Evolutionary conservation across 192 early-diverging fungal species (phyloP).

Genomic region (Coemansia sp.): DNA sequence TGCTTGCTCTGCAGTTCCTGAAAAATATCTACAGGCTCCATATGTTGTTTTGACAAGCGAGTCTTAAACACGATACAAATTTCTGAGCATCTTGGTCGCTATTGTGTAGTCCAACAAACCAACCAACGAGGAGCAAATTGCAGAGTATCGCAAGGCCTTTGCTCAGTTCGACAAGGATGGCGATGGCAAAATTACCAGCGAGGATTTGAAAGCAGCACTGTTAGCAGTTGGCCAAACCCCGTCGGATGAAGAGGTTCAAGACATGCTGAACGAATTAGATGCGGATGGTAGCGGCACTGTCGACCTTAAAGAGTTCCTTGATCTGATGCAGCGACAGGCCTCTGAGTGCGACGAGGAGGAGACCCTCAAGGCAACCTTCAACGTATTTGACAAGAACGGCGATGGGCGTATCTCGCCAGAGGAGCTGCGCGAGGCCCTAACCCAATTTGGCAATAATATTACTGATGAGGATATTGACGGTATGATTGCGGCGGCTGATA

Average conservation of each 20-base stretch:
- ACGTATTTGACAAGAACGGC: conserved; percentile 59
- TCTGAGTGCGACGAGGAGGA: conserved; percentile 22
- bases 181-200: conserved; percentile 39
- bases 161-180: conserved; percentile 43
- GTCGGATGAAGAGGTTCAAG: conserved; percentile 67
- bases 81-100: background rate
- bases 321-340: conserved; percentile 38
- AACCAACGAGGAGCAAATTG: background rate
- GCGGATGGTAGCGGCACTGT: conserved; percentile 71
- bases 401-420: conserved; percentile 52
- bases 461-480: conserved; percentile 72
- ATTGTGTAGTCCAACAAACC: background rate
- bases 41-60: background rate
- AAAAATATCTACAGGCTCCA: background rate
- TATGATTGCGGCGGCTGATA: conserved; percentile 80
- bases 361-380: conserved; percentile 37
- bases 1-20: background rate
- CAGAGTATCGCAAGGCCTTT: conserved; percentile 19
- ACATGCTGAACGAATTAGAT: conserved; percentile 72
- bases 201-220: conserved; percentile 33
- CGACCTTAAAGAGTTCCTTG: conserved; percentile 64
- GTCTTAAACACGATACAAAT: background rate
- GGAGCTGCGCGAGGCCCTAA: conserved; percentile 54
- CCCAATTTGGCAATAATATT: conserved; percentile 64
- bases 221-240: conserved; percentile 59